Percentiles rank a stretch among this genome's conserved stretches.
Evolutionary conservation across 257 asterid genomes (phyloP).

Genomic region (Euphrasia confusa): DNA sequence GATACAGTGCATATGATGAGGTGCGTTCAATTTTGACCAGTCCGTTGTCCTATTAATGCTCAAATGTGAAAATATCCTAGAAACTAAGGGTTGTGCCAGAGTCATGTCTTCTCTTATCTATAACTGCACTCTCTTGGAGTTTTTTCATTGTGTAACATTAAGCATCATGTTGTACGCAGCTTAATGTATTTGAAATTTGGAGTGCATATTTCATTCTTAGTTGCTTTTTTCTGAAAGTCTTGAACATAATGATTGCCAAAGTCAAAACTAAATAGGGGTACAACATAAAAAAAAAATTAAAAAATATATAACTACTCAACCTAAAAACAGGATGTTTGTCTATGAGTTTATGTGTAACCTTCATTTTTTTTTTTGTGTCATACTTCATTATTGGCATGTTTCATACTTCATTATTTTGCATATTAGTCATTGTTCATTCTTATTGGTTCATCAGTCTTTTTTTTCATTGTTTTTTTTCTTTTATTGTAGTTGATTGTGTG

Average conservation of each 20-base stretch:
- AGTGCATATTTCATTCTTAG: background rate
- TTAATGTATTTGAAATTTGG: slow-evolving; percentile 28
- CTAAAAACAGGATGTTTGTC: too few relatives aligned
- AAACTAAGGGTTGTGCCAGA: background rate
- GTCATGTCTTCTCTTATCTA: slow-evolving; percentile 1
- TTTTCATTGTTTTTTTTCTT: too few relatives aligned
- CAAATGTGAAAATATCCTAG: slow-evolving; percentile 2
- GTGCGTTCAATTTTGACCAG: slow-evolving; percentile 30
- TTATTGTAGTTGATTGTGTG: too few relatives aligned
- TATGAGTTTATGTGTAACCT: too few relatives aligned
- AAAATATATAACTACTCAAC: too few relatives aligned
- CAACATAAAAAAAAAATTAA: too few relatives aligned
- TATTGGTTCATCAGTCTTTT: too few relatives aligned
- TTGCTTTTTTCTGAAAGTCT: slow-evolving; percentile 13
- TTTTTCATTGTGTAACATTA: slow-evolving; percentile 23
- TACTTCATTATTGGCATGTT: too few relatives aligned
- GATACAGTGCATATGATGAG: slow-evolving; percentile 79
- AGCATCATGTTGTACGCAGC: slow-evolving; percentile 48
- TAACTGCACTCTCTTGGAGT: slow-evolving; percentile 15
- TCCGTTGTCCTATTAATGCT: slow-evolving; percentile 11
- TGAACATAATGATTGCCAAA: background rate
- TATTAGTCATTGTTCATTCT: too few relatives aligned
- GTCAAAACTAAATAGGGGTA: background rate
- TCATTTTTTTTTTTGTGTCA: too few relatives aligned
- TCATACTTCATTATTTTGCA: too few relatives aligned